A percentile compares a stretch with the other conserved stretches of the same genome.
phyloP scores from a whole-genome alignment of 2,329 filamentous ascomycete genomes.

The Apiospora saccharicola region DNA sequence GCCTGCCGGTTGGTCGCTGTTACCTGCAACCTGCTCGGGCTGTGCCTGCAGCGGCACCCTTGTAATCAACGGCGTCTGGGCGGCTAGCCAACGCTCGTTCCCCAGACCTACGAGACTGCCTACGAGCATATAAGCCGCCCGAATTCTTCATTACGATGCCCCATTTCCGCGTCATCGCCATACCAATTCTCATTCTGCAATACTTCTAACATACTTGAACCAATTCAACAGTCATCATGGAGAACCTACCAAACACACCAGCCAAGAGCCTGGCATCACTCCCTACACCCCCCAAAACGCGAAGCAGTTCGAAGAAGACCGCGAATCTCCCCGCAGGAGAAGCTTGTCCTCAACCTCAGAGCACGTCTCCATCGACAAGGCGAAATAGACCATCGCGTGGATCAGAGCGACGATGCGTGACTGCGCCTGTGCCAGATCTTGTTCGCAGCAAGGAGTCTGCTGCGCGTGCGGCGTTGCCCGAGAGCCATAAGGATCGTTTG shows the following conservation, averaged over 20 bases:
- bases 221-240: neutral
- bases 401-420: neutral
- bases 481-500: neutral
- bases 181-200: neutral
- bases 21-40: constrained; percentile 10
- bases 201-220: neutral
- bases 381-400: neutral
- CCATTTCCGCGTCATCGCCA: neutral
- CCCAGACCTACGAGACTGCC: neutral
- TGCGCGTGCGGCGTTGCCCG: neutral
- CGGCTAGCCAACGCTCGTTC: neutral
- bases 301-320: neutral
- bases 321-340: neutral
- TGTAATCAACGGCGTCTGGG: neutral
- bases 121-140: neutral
- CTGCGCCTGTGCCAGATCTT: neutral
- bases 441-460: neutral
- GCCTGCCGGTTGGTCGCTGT: constrained; percentile 15
- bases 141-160: neutral
- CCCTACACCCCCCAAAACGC: neutral
- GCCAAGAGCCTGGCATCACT: neutral
- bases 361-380: neutral
- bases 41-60: constrained; percentile 12
- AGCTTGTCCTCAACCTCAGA: neutral
- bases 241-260: neutral